phyloP scores from a whole-genome alignment of 2,329 filamentous ascomycete species.

The Pseudogymnoascus sp. region DNA sequence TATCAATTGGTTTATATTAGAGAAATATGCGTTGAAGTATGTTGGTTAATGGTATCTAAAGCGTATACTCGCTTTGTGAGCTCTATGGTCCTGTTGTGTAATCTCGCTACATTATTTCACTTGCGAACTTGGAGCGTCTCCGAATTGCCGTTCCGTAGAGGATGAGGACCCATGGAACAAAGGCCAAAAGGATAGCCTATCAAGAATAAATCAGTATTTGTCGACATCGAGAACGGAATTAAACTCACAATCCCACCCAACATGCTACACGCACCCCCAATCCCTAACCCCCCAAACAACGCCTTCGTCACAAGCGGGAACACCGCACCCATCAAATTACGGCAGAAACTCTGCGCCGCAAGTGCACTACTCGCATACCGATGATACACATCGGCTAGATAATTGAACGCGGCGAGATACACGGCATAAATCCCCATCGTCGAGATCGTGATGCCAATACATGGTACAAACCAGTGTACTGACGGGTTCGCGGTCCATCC shows the following conservation, averaged over 20 bases:
- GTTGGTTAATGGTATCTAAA: background rate
- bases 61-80: background rate
- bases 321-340: slow-evolving; percentile 72
- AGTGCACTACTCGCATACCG: slow-evolving; percentile 77
- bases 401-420: slow-evolving; percentile 87
- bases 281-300: slow-evolving; percentile 66
- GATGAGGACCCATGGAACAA: slow-evolving; percentile 81
- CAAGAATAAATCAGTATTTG: background rate
- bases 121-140: slow-evolving; percentile 65
- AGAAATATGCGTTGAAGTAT: background rate
- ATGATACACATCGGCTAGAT: slow-evolving; percentile 81
- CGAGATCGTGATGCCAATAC: slow-evolving; percentile 61
- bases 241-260: slow-evolving; percentile 55
- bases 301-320: slow-evolving; percentile 70
- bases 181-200: slow-evolving; percentile 47
- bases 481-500: slow-evolving; percentile 58
- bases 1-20: background rate
- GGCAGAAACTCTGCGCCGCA: slow-evolving; percentile 77
- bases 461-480: slow-evolving; percentile 64
- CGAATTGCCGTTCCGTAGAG: slow-evolving; percentile 72
- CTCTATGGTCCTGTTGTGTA: background rate
- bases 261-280: slow-evolving; percentile 62
- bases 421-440: slow-evolving; percentile 82
- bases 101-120: slow-evolving; percentile 7
- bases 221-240: background rate